Percentiles rank a stretch among this genome's conserved stretches.
Conservation (phyloP, 495 filamentous ascomycete species). For the Sporormia fimetaria region DNA sequence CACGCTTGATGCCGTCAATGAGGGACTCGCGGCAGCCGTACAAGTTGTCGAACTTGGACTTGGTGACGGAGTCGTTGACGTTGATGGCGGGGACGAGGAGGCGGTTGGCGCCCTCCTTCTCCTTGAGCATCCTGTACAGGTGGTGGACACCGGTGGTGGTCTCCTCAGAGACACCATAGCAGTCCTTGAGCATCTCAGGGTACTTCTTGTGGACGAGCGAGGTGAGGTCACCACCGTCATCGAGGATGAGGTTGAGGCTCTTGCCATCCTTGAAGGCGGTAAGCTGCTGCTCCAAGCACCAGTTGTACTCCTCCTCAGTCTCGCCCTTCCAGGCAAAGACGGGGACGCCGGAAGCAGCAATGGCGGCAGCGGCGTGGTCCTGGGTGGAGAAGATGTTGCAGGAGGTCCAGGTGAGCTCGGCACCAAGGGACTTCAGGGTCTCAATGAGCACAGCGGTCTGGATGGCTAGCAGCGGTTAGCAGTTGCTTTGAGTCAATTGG, state of each 20-base stretch:
- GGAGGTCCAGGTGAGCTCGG: conserved; percentile 89
- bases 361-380: conserved; percentile 95
- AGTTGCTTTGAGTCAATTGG: not conserved
- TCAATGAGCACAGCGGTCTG: conserved; percentile 98
- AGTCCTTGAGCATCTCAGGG: conserved; percentile 91
- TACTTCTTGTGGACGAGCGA: conserved; percentile 95
- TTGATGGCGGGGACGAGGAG: conserved; percentile 95
- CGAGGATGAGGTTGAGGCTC: conserved; percentile 95
- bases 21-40: conserved; percentile 99
- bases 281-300: conserved; percentile 99
- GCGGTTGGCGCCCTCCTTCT: conserved; percentile 42
- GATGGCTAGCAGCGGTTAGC: conserved; percentile 51
- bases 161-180: conserved; percentile 98
- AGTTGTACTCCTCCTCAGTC: conserved; percentile 99
- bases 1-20: conserved; percentile 99
- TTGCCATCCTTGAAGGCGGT: conserved; percentile 90
- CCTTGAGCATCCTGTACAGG: conserved; percentile 95
- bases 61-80: conserved; percentile 98
- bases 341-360: conserved; percentile 84
- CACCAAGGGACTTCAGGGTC: conserved; percentile 85
- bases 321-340: conserved; percentile 99
- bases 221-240: conserved; percentile 96
- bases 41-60: conserved; percentile 99
- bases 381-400: conserved; percentile 99
- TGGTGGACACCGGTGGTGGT: conserved; percentile 99